Base-by-base conservation (phyloP, 805 yeast species). In the Nakazawaea sp. region DNA sequence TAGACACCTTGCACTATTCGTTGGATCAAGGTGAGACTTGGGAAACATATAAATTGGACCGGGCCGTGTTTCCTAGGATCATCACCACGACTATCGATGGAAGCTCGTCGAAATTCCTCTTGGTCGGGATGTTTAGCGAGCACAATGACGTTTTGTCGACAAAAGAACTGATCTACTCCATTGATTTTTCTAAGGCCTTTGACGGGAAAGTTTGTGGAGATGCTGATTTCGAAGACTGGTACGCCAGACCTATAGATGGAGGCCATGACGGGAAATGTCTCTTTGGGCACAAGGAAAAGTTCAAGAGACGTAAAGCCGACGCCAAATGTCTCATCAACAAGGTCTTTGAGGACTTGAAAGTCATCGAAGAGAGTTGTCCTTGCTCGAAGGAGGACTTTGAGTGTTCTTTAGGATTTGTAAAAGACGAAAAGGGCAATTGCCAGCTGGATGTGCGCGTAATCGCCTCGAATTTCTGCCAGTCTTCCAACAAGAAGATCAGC, bases 21-120 rank as follows among this genome's bases (percentile, higher is more conserved):
- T 51, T 78, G 11, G 89, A 86, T 52, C 87, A 82, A 51, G 96
- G 96, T 30, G 52, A 62, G 24, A 55, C 79, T 3, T 86, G 92
- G 89, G 42, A 52, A 4, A 64, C 63, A 27, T 59, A 62, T 23
- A 62, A 68, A n/a, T 52, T 85, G 4, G 78, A 70, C 7, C 36
- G 45, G 7, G 43, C 64, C 2, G 49, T 75, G 10, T 47, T 49
- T 29, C 75, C 78, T 1, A 40, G 53, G 4, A 50, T 56, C 12
- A 35, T 78, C 7, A 52, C 73, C 2, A 75, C 88, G 0, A 72
- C 85, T 0, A 66, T 74, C 12, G 95, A 85, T 57, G 85, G 90
- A 1, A 71, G 88, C 0, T 76, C 87, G 3, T 56, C 66, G 24
- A 70, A 68, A 37, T 75, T 86, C 45, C 43, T 81, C 12, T 36